Base-by-base conservation (phyloP, 2,329 filamentous ascomycete species). In the Neonectria sp. region DNA sequence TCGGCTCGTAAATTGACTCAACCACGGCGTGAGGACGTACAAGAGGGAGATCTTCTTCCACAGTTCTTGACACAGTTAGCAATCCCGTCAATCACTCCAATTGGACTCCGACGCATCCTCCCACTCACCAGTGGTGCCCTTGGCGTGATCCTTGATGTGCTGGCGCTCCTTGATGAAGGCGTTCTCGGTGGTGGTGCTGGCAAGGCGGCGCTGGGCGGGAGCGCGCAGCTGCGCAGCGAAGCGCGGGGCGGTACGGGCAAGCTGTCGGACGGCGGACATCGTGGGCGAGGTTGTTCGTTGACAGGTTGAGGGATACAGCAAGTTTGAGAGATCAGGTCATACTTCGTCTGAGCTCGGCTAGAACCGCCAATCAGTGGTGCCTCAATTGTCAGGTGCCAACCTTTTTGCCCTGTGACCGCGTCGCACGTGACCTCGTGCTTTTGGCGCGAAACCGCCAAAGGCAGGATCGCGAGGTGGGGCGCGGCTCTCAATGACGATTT, bases 31-130 rank as follows among this genome's bases (percentile, higher is more conserved):
- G 73, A 72, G 61, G 74, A 86, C 93, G 85, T 94, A 98, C 95
- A 94, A 98, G 87, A 98, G 88, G 73, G 94, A 96, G 78, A 98
- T 92, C 89, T 97, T 98, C 84, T 90, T 91, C 96, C 96, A 99
- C 78, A 97, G 90, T 78, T 94, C 95, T 97, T 80, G 62, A 67
- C 61, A 71, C 58, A 17, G 79, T 85, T 74, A 86, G 81, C 68
- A 69, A 68, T 37, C 48, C 51, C 52, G 17, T 57, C 65, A 62
- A 69, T 57, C 33, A 25, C 29, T 58, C 58, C 71, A 71, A 74
- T 75, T 75, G 71, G 68, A 60, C 48, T 55, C 49, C 59, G 49
- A 35, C 56, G 63, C 52, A 29, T 40, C 13, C 27, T 31, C 63
- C 43, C 29, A 89, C 92, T 82, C 81, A 98, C 95, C 92, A 83